Evolutionary conservation across 2,329 filamentous ascomycete genomes (phyloP).

Genomic region (Beauveria caledonica): DNA sequence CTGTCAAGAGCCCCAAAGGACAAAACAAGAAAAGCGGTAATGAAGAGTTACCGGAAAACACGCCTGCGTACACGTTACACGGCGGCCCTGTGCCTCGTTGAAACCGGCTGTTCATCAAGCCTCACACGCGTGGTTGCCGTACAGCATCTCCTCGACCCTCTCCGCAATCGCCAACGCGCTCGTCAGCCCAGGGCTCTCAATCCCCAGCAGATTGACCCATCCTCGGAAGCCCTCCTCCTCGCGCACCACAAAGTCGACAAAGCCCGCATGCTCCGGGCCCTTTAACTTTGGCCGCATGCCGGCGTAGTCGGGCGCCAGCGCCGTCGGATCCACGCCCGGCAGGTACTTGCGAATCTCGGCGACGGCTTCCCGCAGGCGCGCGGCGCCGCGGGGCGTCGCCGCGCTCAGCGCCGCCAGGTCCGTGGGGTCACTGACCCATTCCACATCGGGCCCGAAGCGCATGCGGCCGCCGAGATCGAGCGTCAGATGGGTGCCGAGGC

Average conservation of each 20-base stretch:
- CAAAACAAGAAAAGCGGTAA: too few species aligned
- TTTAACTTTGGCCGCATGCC: slow-evolving; percentile 84
- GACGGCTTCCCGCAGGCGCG: slow-evolving; percentile 58
- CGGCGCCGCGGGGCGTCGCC: slow-evolving; percentile 33
- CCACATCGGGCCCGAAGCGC: slow-evolving; percentile 89
- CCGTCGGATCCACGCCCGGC: slow-evolving; percentile 58
- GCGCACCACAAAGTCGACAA: slow-evolving; percentile 76
- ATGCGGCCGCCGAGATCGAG: slow-evolving; percentile 78
- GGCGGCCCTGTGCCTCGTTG: too few species aligned
- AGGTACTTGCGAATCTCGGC: slow-evolving; percentile 72
- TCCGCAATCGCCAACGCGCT: slow-evolving; percentile 80
- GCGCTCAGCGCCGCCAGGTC: slow-evolving; percentile 53
- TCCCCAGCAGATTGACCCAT: slow-evolving; percentile 85
- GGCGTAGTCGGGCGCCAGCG: slow-evolving; percentile 74
- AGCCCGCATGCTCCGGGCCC: slow-evolving; percentile 51
- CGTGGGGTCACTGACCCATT: slow-evolving; percentile 70
- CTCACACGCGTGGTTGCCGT: slow-evolving; percentile 22
- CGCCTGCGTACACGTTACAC: too few species aligned
- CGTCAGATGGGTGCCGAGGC: slow-evolving; percentile 87
- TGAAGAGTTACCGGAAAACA: too few species aligned
- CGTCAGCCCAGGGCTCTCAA: slow-evolving; percentile 88
- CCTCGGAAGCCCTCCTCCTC: slow-evolving; percentile 70
- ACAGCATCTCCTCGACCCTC: slow-evolving; percentile 51
- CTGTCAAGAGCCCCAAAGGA: neutral
- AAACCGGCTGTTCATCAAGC: neutral